These are phyloP conservation scores for Purpureocillium takamizusanense DNA, from an alignment of 2,329 filamentous ascomycete genomes.

Conservation along the genomic window DNA sequence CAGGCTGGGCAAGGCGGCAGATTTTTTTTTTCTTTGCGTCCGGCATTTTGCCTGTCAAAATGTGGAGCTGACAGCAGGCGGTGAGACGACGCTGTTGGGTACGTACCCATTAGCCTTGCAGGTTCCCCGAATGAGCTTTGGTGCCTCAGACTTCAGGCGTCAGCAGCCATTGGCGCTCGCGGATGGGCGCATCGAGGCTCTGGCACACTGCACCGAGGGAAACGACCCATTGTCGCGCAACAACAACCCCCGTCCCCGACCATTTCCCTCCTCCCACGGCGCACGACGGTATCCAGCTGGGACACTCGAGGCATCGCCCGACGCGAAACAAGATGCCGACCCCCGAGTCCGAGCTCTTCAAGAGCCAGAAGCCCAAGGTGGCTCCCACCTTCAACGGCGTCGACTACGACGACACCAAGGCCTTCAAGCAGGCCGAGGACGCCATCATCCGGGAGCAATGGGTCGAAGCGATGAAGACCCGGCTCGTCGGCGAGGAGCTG, in stretches of 20 bases:
- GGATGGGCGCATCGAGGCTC: neutral
- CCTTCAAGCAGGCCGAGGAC: conserved; percentile 75
- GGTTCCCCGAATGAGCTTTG: neutral
- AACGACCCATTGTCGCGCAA: neutral
- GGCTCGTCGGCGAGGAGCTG: conserved; percentile 73
- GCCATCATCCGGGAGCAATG: conserved; percentile 78
- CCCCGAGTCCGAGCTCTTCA: conserved; percentile 72
- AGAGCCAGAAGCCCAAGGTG: conserved; percentile 76
- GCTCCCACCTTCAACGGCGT: conserved; percentile 79
- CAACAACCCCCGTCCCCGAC: conserved; percentile 6
- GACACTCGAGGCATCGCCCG: conserved; percentile 6
- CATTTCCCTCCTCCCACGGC: too few relatives aligned
- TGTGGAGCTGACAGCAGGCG: conserved; percentile 24
- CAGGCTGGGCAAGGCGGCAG: conserved; percentile 4
- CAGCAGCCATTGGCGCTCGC: too few relatives aligned
- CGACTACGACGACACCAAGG: conserved; percentile 74
- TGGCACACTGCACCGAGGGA: neutral
- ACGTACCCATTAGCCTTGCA: conserved; percentile 2
- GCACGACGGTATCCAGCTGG: conserved; percentile 3
- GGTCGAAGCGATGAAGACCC: conserved; percentile 83
- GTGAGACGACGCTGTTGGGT: conserved; percentile 16
- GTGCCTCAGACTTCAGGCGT: conserved; percentile 21
- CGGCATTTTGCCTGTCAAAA: conserved; percentile 22
- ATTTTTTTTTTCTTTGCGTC: conserved; percentile 11
- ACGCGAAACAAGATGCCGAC: conserved; percentile 56